Evolutionary conservation across 2,329 filamentous ascomycete genomes (phyloP), one percentile per base, ranked within the genome.

Genomic region (Corinectria fuckeliana): DNA sequence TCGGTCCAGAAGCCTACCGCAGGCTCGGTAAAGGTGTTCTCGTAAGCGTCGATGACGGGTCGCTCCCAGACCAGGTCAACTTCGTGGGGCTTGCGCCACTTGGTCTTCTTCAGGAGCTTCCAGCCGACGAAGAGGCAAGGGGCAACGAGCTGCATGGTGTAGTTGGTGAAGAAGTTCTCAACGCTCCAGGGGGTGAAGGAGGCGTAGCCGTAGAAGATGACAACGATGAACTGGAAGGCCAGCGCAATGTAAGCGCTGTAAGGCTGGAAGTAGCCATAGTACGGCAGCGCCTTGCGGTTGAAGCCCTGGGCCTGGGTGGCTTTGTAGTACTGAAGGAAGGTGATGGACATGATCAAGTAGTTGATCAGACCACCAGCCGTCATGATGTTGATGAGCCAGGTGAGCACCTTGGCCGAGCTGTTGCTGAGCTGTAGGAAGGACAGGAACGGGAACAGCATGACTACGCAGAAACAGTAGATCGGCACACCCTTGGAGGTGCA

Each of bases 41-140:
- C 85, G 61, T 88, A 87, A 0, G 78, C 79, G 58, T 88, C 86
- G 55, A 88, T 84, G 20, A 78, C 67, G 20, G 85, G 85, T n/a
- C 81, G 77, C 66, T 89, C 81, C 85, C 85, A 85, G 39, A 86
- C 76, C 14, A 89, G 77, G 67, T 89, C 86, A 3, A 81, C 80
- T 68, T 90, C 82, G 5, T 78, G 70, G 0, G 87, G 77, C 2
- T 75, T 75, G 16, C 87, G 77, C 50, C 84, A 76, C 59, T 80
- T 80, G 2, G 88, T 90, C 56, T 77, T 78, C 76, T 87, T 85
- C 71, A 86, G 18, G 1, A 90, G 7, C 75, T 91, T 91, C 86
- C 87, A 91, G 66, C 79, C 78, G 18, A 82, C 51, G 70, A 83
- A 89, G 25, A 86, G 74, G 32, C 85, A 69, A 7, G 82, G 80